Base-by-base conservation (phyloP, 768 basidiomycete genomes). In the Serendipita sp. region DNA sequence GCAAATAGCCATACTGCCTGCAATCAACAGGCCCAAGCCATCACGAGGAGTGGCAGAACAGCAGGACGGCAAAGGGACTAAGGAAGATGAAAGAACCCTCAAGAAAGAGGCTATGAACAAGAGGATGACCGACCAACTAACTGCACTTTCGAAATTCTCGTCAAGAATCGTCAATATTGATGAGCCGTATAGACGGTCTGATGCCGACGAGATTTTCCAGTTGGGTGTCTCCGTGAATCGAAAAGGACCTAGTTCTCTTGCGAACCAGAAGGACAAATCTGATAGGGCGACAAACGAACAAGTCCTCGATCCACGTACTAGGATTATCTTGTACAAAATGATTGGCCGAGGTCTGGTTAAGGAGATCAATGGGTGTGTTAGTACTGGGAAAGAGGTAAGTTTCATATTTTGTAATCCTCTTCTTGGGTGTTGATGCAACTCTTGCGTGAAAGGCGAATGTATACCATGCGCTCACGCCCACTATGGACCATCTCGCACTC, bases 261-360 rank as follows among this genome's bases (percentile, higher is more conserved):
- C 92, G 3, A 92, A 92, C 71, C 75, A 83, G 70, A 98, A 97
- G 75, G 96, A 99, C 75, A 97, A 97, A 74, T 86, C 88, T 51
- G 96, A 99, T 76, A 82, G 96, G 35, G 96, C 96, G 2, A 99
- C 96, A 13, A 92, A 82, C 53, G 96, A 99, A 73, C 96, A 97
- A 71, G 96, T 99, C 2, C 80, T 99, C 44, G 96, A 99, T 74
- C 88, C 92, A 15, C 81, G 96, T n/a, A 99, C 96, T 7, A 77
- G 95, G 58, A 78, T 95, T 44, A 95, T 98, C 38, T 74, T 99
- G 58, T 92, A 92, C 77, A 96, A 96, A 76, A 92, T 98, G 88
- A 89, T 96, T 64, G 89, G 92, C 3, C 79, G 93, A 63, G 93
- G 86, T 0, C 71, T 98, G 15, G 82, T 99, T 13, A 83, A 88